Conservation (phyloP, 1,284 basidiomycete species). For the Coniferiporia sulphurascens region DNA sequence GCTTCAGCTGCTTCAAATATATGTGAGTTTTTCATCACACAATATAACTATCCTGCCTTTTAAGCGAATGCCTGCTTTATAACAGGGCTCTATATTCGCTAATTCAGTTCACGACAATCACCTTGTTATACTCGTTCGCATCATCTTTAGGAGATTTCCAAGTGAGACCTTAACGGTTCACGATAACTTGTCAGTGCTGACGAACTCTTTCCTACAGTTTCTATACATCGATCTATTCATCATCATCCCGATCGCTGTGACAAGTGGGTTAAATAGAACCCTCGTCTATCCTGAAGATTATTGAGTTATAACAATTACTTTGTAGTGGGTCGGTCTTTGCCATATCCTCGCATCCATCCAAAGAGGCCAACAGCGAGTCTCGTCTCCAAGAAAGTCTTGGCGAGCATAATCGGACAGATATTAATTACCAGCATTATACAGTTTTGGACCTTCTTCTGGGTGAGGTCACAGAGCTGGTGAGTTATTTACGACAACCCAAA, state of each 20-base stretch:
- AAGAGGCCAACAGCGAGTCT: slow-evolving; percentile 95
- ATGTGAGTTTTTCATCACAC: slow-evolving; percentile 58
- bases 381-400: slow-evolving; percentile 93
- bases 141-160: slow-evolving; percentile 96
- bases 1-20: slow-evolving; percentile 99
- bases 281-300: not conserved
- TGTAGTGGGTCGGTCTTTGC: slow-evolving; percentile 90
- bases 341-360: slow-evolving; percentile 81
- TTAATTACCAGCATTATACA: slow-evolving; percentile 83
- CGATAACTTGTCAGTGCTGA: slow-evolving; percentile 12
- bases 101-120: slow-evolving; percentile 87
- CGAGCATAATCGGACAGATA: slow-evolving; percentile 92
- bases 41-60: not conserved
- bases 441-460: slow-evolving; percentile 87
- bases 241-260: slow-evolving; percentile 94
- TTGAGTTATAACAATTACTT: not conserved
- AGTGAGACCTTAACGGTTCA: slow-evolving; percentile 39
- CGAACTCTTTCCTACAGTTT: slow-evolving; percentile 49
- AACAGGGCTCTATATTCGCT: slow-evolving; percentile 84
- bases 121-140: slow-evolving; percentile 92
- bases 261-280: slow-evolving; percentile 57
- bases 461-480: slow-evolving; percentile 79
- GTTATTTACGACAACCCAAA: slow-evolving; percentile 21
- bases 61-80: slow-evolving; percentile 16
- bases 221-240: slow-evolving; percentile 97